Evolutionary conservation across 257 asterid species (phyloP).

Genomic region (Salvia rosmarinus): DNA sequence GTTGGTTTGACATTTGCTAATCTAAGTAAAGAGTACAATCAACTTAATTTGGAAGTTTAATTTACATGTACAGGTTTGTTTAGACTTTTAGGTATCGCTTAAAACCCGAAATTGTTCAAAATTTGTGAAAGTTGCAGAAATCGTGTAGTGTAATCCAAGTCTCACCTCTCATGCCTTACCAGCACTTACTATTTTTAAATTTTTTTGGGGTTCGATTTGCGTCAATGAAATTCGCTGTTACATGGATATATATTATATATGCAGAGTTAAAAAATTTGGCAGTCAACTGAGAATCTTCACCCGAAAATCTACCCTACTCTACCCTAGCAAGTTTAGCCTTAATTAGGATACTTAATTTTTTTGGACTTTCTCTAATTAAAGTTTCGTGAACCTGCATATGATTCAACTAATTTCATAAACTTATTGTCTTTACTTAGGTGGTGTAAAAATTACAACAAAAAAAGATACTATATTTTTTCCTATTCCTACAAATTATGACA

Average conservation of each 20-base stretch:
- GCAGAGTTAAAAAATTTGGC: slow-evolving; percentile 5
- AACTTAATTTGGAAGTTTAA: slow-evolving; percentile 28
- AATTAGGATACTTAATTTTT: neutral
- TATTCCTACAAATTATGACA: neutral
- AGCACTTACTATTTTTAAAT: no score
- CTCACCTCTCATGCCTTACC: no score
- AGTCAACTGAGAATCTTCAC: slow-evolving; percentile 12
- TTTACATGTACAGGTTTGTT: slow-evolving; percentile 39
- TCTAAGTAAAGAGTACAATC: slow-evolving; percentile 11
- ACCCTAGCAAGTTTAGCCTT: no score
- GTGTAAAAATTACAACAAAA: neutral
- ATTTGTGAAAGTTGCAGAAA: slow-evolving; percentile 4
- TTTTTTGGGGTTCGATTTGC: no score
- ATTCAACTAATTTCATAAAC: slow-evolving; percentile 8
- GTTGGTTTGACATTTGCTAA: slow-evolving; percentile 50
- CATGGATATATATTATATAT: neutral
- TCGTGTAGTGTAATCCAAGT: neutral
- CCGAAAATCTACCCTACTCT: slow-evolving; percentile 16
- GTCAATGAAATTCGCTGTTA: neutral
- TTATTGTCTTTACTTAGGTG: neutral
- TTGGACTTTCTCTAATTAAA: neutral
- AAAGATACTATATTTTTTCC: neutral
- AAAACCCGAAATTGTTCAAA: slow-evolving; percentile 21
- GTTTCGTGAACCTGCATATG: slow-evolving; percentile 1
- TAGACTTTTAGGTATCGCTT: slow-evolving; percentile 40